These are phyloP conservation scores for Xanthoconium stramineum DNA, from an alignment of 768 basidiomycete genomes.

Conservation along the genomic window DNA sequence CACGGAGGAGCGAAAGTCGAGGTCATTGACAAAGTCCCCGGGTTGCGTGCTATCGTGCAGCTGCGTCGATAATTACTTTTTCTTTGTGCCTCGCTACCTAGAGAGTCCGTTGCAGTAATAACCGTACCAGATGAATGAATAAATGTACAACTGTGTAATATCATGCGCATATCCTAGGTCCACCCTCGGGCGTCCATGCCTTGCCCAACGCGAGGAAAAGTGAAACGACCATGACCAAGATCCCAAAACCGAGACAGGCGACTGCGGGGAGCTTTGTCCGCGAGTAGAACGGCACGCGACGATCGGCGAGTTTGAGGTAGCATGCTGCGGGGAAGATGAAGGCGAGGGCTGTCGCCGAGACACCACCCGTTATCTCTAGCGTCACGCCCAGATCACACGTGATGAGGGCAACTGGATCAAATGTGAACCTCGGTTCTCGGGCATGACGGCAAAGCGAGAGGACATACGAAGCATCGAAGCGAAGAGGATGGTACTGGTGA, in stretches of 20 bases:
- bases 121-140: constrained; percentile 14
- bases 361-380: constrained; percentile 97
- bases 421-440: neutral
- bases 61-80: constrained; percentile 14
- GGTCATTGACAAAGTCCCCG: constrained; percentile 50
- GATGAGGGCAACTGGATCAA: constrained; percentile 71
- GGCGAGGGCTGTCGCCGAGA: constrained; percentile 86
- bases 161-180: constrained; percentile 70
- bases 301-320: constrained; percentile 70
- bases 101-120: constrained; percentile 3
- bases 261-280: constrained; percentile 74
- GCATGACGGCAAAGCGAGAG: neutral
- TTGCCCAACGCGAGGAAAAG: constrained; percentile 74
- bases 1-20: constrained; percentile 67
- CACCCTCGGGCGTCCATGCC: constrained; percentile 70
- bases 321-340: constrained; percentile 91
- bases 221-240: constrained; percentile 73
- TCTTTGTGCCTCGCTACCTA: constrained; percentile 3
- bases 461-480: constrained; percentile 76
- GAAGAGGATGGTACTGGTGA: constrained; percentile 82
- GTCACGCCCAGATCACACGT: constrained; percentile 98
- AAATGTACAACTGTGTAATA: constrained; percentile 16
- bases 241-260: constrained; percentile 69
- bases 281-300: constrained; percentile 59
- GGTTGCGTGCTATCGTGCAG: constrained; percentile 44